phyloP scores from a whole-genome alignment of 2,329 filamentous ascomycete genomes.

The Acrocalymma vagum region DNA sequence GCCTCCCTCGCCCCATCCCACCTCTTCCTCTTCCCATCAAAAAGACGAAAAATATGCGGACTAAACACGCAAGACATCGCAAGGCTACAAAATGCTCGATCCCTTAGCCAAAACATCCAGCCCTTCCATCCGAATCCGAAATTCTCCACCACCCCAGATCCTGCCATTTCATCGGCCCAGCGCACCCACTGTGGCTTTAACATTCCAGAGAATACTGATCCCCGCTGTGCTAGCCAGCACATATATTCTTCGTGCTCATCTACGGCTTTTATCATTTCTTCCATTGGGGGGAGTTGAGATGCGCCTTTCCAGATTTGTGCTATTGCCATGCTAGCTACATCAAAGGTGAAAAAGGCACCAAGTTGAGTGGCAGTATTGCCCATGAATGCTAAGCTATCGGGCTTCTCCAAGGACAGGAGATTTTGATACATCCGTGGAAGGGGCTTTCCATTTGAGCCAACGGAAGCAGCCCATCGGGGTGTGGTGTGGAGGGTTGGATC shows the following conservation, averaged over 20 bases:
- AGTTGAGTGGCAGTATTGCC: slow-evolving; percentile 49
- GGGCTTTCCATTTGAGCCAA: slow-evolving; percentile 34
- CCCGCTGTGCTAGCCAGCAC: slow-evolving; percentile 42
- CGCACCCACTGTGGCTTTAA: too few species aligned
- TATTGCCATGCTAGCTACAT: slow-evolving; percentile 56
- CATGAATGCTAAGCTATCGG: slow-evolving; percentile 54
- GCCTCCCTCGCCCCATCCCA: slow-evolving; percentile 53
- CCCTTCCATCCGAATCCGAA: slow-evolving; percentile 53
- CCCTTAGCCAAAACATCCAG: slow-evolving; percentile 54
- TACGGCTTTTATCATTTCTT: slow-evolving; percentile 39
- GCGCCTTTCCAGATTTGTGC: slow-evolving; percentile 55
- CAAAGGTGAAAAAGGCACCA: slow-evolving; percentile 39
- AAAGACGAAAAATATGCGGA: slow-evolving; percentile 53
- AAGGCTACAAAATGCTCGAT: slow-evolving; percentile 49
- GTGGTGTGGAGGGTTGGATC: slow-evolving; percentile 25
- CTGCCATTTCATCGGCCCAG: slow-evolving; percentile 53
- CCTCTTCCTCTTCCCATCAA: slow-evolving; percentile 50
- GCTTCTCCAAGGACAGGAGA: slow-evolving; percentile 54
- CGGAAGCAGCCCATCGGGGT: slow-evolving; percentile 19
- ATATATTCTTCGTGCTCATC: slow-evolving; percentile 29
- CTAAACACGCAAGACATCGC: slow-evolving; percentile 52
- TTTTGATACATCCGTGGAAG: slow-evolving; percentile 54
- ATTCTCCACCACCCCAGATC: slow-evolving; percentile 50
- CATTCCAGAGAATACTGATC: too few species aligned
- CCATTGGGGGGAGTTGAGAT: slow-evolving; percentile 45